phyloP scores from a whole-genome alignment of 371 early-diverging fungal genomes.

The Mucor racemosus region DNA sequence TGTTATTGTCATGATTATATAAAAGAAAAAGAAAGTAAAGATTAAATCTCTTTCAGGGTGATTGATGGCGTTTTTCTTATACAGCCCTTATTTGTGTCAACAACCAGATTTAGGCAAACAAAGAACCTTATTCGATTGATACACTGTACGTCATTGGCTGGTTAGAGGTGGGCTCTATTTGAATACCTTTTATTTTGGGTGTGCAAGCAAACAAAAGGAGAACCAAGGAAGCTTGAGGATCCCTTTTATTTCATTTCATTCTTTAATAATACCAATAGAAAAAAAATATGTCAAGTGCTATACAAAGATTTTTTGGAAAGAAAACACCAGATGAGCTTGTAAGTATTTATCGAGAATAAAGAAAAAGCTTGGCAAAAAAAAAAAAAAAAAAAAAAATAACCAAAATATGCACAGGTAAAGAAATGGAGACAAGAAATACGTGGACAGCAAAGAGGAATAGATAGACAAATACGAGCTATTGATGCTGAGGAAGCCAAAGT shows the following conservation, averaged over 20 bases:
- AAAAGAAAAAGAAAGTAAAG: neutral
- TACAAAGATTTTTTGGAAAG: conserved; percentile 70
- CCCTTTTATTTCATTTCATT: neutral
- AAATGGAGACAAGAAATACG: conserved; percentile 92
- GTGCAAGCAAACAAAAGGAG: neutral
- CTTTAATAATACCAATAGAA: neutral
- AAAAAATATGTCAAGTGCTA: conserved; percentile 40
- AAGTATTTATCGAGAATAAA: conserved; percentile 7
- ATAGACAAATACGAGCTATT: conserved; percentile 82
- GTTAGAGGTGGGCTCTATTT: too few relatives aligned
- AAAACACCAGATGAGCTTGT: conserved; percentile 69
- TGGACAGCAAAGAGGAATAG: conserved; percentile 86
- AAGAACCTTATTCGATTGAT: neutral
- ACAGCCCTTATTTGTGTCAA: neutral
- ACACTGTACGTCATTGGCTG: neutral
- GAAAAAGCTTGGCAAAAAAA: neutral
- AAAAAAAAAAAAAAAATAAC: neutral
- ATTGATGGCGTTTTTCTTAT: neutral
- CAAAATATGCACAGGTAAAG: conserved; percentile 61
- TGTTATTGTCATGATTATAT: neutral
- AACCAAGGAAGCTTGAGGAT: too few relatives aligned
- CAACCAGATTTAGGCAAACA: neutral
- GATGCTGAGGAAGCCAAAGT: conserved; percentile 85
- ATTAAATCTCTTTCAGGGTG: neutral
- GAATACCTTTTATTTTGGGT: neutral